Evolutionary conservation across 805 yeast genomes (phyloP), one percentile per base, ranked within the genome.

Genomic region (Kodamaea laetipori): DNA sequence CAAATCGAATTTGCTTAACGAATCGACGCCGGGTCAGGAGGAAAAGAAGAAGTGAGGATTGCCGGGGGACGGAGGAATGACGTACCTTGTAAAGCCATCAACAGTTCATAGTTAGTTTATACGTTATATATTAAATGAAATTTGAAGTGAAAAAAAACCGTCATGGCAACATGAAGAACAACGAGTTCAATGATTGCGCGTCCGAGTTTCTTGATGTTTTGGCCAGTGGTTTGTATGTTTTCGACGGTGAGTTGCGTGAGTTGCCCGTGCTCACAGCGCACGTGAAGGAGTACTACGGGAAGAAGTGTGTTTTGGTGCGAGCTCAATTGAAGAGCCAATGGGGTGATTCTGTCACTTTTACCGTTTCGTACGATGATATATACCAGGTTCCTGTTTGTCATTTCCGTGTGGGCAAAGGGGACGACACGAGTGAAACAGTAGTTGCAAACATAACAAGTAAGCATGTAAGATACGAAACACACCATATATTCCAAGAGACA

Each of bases 1-100:
- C 21, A 79, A 77, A 55, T 76, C 78, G 46, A 67, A 71, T 23
- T 66, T 80, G 56, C 80, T 80, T 60, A 77, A 79, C 42, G 84
- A 78, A 53, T 63, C 76, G 3, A 69, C 73, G 6, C 65, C 69
- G 7, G 45, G 40, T 9, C 25, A 51, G 10, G 57, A 49, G 35
- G 55, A 51, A 27, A 42, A 45, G 35, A 44, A 47, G 39, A 23
- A 37, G 25, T 34, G 23, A 27, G 6, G 15, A 30, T 7, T 8
- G 24, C 8, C 8, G 24, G 24, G 21, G 15, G 15, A 37, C 13
- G 31, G 25, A 15, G 24, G 32, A 37, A 16, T 26, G 31, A 27
- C 15, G 31, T 27, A 27, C 31, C 31, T 10, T 12, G 31, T 27
- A 11, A 27, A 27, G 15, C 31, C 15, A 27, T 27, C 31, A 12